Conservation (phyloP, 768 basidiomycete species). For the Serendipita sp. region DNA sequence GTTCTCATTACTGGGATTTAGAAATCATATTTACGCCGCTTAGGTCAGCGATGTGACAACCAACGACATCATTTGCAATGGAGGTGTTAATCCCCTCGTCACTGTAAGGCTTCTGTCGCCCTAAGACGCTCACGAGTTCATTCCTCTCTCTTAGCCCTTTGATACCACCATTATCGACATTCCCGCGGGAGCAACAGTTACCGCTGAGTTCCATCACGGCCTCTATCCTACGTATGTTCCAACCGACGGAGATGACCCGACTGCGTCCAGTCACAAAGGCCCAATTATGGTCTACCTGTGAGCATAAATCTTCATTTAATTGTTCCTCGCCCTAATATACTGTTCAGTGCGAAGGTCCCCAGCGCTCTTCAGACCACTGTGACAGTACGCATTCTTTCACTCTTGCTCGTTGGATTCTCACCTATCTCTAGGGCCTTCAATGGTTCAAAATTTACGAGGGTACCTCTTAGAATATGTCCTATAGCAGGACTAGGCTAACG, state of each 20-base stretch:
- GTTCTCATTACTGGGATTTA: slow-evolving; percentile 14
- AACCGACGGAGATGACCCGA: slow-evolving; percentile 30
- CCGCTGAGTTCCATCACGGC: slow-evolving; percentile 37
- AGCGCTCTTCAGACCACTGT: slow-evolving; percentile 29
- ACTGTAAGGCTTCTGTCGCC: slow-evolving; percentile 13
- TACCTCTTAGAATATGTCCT: neutral
- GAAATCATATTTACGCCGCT: slow-evolving; percentile 14
- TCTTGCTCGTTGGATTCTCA: neutral
- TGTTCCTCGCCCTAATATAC: neutral
- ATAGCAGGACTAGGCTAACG: neutral
- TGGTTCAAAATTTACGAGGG: slow-evolving; percentile 41
- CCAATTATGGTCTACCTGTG: slow-evolving; percentile 37
- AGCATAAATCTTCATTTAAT: slow-evolving; percentile 9
- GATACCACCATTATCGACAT: slow-evolving; percentile 24
- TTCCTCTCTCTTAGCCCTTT: slow-evolving; percentile 9
- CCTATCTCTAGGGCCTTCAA: slow-evolving; percentile 21
- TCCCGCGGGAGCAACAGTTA: slow-evolving; percentile 36
- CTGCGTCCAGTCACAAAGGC: slow-evolving; percentile 36
- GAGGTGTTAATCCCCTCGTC: slow-evolving; percentile 34
- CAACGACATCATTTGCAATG: slow-evolving; percentile 42
- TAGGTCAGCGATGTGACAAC: slow-evolving; percentile 42
- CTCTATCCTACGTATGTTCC: slow-evolving; percentile 27
- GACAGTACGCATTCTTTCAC: slow-evolving; percentile 17
- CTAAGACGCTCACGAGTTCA: neutral
- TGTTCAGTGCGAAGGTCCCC: slow-evolving; percentile 26